These are phyloP conservation scores for Nannizzia gypsea DNA, from an alignment of 2,329 filamentous ascomycete genomes.

Conservation along the genomic window DNA sequence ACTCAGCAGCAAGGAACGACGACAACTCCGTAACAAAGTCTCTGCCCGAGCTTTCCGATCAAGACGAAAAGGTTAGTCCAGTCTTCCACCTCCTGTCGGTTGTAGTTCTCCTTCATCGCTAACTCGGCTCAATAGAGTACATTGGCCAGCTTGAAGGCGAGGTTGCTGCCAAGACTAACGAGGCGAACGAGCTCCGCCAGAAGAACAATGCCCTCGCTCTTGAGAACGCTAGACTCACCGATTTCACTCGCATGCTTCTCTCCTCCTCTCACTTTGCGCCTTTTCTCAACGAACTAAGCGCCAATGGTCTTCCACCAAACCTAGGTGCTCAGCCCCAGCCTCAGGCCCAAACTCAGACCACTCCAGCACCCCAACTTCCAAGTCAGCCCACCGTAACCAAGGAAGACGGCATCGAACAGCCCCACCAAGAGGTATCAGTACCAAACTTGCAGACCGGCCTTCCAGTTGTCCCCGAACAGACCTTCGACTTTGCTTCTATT, in stretches of 20 bases:
- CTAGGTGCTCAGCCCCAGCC: conserved; percentile 25
- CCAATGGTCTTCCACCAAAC: conserved; percentile 40
- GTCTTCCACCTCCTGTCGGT: conserved; percentile 9
- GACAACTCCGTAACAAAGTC: conserved; percentile 97
- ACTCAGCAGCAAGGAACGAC: conserved; percentile 91
- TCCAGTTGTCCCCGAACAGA: conserved; percentile 71
- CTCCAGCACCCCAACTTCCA: conserved; percentile 25
- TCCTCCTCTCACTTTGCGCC: conserved; percentile 71
- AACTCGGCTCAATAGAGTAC: conserved; percentile 62
- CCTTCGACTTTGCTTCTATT: conserved; percentile 62
- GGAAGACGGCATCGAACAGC: conserved; percentile 57
- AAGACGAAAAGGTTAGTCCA: conserved; percentile 74
- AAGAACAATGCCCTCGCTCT: conserved; percentile 74
- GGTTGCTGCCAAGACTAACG: conserved; percentile 69
- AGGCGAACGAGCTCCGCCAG: conserved; percentile 65
- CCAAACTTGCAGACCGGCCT: conserved; percentile 58
- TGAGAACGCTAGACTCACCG: conserved; percentile 70
- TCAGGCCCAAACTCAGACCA: conserved; percentile 16
- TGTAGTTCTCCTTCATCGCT: conserved; percentile 27
- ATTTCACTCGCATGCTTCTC: conserved; percentile 69
- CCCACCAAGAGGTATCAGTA: conserved; percentile 43
- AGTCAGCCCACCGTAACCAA: conserved; percentile 42
- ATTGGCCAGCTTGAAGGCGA: conserved; percentile 88
- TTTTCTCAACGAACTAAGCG: conserved; percentile 61
- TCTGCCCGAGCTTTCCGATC: conserved; percentile 95